Conservation (phyloP, 495 filamentous ascomycete genomes). For the Parachaetomium inaequale region DNA sequence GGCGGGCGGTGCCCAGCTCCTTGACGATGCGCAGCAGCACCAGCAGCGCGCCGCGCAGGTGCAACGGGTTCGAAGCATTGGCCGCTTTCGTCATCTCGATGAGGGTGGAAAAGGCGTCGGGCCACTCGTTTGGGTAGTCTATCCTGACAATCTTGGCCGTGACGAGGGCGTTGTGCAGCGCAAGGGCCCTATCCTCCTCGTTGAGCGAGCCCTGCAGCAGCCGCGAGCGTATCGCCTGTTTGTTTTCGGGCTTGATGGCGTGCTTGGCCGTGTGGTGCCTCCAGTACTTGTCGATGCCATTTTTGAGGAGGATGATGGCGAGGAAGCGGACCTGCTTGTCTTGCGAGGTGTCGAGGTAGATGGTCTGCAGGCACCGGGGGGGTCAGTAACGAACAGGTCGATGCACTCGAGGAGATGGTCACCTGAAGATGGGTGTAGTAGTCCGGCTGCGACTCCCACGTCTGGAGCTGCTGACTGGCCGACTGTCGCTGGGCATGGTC, state of each 20-base stretch:
- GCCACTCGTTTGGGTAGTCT: conserved; percentile 86
- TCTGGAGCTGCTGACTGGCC: conserved; percentile 74
- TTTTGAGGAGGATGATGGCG: conserved; percentile 91
- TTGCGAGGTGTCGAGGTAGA: conserved; percentile 72
- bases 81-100: conserved; percentile 55
- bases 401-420: conserved; percentile 15
- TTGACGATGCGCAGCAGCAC: conserved; percentile 83
- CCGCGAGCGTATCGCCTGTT: conserved; percentile 65
- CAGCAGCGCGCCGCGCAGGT: conserved; percentile 67
- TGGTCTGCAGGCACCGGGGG: conserved; percentile 46
- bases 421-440: conserved; percentile 83
- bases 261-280: conserved; percentile 60
- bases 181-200: conserved; percentile 69
- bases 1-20: conserved; percentile 75
- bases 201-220: conserved; percentile 67
- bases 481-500: conserved; percentile 72
- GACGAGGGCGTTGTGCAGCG: conserved; percentile 81
- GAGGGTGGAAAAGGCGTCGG: conserved; percentile 54
- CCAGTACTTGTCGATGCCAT: conserved; percentile 94
- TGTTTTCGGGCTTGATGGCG: conserved; percentile 71
- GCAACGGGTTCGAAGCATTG: conserved; percentile 44
- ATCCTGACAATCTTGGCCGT: conserved; percentile 82
- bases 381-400: not conserved
- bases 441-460: conserved; percentile 73
- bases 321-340: conserved; percentile 76